Percentiles rank a stretch among this genome's conserved stretches.
Conservation (phyloP, 2,329 filamentous ascomycete genomes). For the Diaporthe vaccinii region DNA sequence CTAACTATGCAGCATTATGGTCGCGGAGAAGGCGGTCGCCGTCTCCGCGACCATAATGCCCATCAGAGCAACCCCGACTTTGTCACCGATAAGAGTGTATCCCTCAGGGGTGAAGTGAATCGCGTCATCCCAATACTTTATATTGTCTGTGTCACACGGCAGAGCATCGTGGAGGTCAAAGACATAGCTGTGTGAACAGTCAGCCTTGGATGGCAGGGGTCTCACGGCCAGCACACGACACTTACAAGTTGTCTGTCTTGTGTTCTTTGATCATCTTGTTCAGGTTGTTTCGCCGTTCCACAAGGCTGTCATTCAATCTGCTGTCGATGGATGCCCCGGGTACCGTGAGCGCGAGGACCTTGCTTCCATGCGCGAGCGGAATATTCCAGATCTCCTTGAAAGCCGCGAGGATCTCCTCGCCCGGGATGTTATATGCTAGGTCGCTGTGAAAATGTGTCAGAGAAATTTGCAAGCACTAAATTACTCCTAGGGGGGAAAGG, state of each 20-base stretch:
- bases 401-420: conserved; percentile 60
- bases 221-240: conserved; percentile 23
- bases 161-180: conserved; percentile 70
- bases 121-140: conserved; percentile 70
- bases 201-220: not conserved
- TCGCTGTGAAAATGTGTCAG: conserved; percentile 55
- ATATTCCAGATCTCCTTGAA: conserved; percentile 66
- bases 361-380: conserved; percentile 62
- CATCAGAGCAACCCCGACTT: conserved; percentile 30
- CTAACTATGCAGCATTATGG: not conserved
- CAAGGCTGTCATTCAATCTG: conserved; percentile 1
- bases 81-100: conserved; percentile 62
- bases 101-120: conserved; percentile 67
- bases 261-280: conserved; percentile 68
- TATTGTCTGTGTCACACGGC: conserved; percentile 62
- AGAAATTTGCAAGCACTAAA: not conserved
- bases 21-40: too few relatives aligned
- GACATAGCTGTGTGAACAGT: conserved; percentile 57
- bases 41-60: conserved; percentile 22
- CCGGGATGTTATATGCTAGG: conserved; percentile 55
- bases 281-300: conserved; percentile 50
- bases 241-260: conserved; percentile 66
- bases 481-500: not conserved
- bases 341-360: conserved; percentile 74
- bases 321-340: conserved; percentile 61